Base-by-base conservation (phyloP, 805 yeast genomes). In the Wickerhamomyces queroliae region DNA sequence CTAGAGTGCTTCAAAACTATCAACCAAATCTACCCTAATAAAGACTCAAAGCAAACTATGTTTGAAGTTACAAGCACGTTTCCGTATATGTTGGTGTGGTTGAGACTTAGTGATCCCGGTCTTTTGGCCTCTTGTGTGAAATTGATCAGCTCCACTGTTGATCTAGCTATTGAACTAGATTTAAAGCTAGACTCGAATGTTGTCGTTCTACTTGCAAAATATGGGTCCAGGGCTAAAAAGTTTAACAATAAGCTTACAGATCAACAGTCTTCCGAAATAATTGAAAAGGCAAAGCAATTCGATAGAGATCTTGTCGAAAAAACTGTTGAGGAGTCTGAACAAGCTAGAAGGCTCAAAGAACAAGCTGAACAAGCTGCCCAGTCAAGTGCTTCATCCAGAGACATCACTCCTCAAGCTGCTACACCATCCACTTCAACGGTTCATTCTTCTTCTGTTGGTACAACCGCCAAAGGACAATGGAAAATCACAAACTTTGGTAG, bases 41-140 rank as follows among this genome's bases (percentile, higher is more conserved):
- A 51, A 41, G 39, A 41, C 21, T 36, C 51, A 9, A 44, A 48
- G 38, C 58, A 61, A 16, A 54, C 83, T n/a, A 71, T 83, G 41
- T 56, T 63, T 9, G 70, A 70, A 20, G 70, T 84, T 25, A 67
- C 84, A 55, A 62, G 66, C n/a, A 76, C 93, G 0, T 76, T 90
- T 43, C 70, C 70, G 12, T 68, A 78, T 38, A 79, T 86, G 68
- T 69, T 86, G 25, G 80, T 78, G 29, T 85, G 97, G 95, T 67
- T 91, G 22, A 70, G 93, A 43, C 66, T 91, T 35, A 87, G 91
- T 43, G 97, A 90, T 59, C 67, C 75, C 7, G 83, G 88, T 2
- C 65, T 91, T 34, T 63, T 86, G 33, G 72, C 71, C 20, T 74
- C 87, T 1, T 87, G 96, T 66, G 90, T 86, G 6, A 70, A 72